Evolutionary conservation across 208 protist genomes (phyloP), one percentile per base, ranked within the genome.

Genomic region (Balamuthia mandrillaris): DNA sequence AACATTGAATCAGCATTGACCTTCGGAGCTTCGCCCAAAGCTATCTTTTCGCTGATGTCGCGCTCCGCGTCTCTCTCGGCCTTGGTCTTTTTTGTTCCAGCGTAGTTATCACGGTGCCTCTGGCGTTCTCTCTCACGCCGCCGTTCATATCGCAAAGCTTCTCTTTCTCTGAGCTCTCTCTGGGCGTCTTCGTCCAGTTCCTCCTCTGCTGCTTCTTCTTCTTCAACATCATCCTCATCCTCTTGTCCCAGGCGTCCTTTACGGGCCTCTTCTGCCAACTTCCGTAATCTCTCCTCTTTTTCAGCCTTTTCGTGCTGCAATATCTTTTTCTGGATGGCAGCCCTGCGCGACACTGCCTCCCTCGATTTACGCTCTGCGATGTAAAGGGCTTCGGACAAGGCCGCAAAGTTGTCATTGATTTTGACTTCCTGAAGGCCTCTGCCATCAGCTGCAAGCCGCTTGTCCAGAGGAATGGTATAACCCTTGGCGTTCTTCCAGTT

Each of bases 401-500:
- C 93, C 33, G 96, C 96, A 91, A 97, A 97, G 16, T 92, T 92
- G 83, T 97, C 86, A 58, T 92, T 94, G 63, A 96, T 91, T 24
- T 87, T 42, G 2, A 89, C 61, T 54, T 96, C 72, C 78, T 95
- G 86, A 29, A 92, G 82, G 3, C 84, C 90, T 33, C 96, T 88
- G 4, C 96, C 96, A 84, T 98, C 96, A 10, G 94, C 91, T 3
- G 93, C 94, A 3, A 97, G 78, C 72, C 96, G 91, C 84, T 98
- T 97, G 87, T 98, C 96, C 1, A 98, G 86, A 18, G 96, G 90
- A 39, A 98, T 95, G 2, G 93, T 96, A 83, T 96, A 97, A 47
- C 96, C 96, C 68, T 96, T 95, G 24, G 90, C 66, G 81, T 98
- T 98, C 85, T 97, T 98, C 95, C 96, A 98, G 89, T 97, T 97